phyloP scores from a whole-genome alignment of 345 rosid genomes.

The Gossypium bickii region DNA sequence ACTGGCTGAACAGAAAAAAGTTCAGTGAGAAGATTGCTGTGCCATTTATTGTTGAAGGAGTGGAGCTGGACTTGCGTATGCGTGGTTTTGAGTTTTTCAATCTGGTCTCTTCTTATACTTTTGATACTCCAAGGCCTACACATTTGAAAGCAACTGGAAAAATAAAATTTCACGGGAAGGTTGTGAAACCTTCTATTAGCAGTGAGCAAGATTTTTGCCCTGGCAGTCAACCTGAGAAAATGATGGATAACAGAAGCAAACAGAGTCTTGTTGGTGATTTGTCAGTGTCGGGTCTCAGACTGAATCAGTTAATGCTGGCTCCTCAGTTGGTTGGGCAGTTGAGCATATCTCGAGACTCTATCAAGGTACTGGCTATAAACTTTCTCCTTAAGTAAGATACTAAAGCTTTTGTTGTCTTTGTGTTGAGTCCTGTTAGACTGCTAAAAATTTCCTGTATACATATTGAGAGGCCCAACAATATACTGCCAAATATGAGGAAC shows the following conservation, averaged over 20 bases:
- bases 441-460: neutral
- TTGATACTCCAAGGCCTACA: constrained; percentile 91
- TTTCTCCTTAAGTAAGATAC: constrained; percentile 7
- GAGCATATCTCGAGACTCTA: constrained; percentile 63
- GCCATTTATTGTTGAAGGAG: constrained; percentile 82
- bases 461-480: neutral
- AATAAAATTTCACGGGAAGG: constrained; percentile 81
- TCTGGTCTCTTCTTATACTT: constrained; percentile 71
- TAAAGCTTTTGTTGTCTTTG: neutral
- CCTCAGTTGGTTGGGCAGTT: constrained; percentile 80
- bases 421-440: neutral
- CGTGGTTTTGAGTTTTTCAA: constrained; percentile 96
- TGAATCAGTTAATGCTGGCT: constrained; percentile 88
- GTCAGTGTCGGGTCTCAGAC: constrained; percentile 78
- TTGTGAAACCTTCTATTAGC: constrained; percentile 36
- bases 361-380: constrained; percentile 54
- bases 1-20: constrained; percentile 43
- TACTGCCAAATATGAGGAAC: neutral
- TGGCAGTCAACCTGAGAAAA: constrained; percentile 28
- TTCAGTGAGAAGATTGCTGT: constrained; percentile 30
- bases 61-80: constrained; percentile 92
- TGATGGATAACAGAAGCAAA: constrained; percentile 25
- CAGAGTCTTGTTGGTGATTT: constrained; percentile 75
- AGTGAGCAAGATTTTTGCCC: constrained; percentile 29
- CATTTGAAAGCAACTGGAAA: constrained; percentile 93